A percentile compares a stretch with the other conserved stretches of the same genome.
Conservation (phyloP, 257 asterid genomes). For the Gynochthodes officinalis region DNA sequence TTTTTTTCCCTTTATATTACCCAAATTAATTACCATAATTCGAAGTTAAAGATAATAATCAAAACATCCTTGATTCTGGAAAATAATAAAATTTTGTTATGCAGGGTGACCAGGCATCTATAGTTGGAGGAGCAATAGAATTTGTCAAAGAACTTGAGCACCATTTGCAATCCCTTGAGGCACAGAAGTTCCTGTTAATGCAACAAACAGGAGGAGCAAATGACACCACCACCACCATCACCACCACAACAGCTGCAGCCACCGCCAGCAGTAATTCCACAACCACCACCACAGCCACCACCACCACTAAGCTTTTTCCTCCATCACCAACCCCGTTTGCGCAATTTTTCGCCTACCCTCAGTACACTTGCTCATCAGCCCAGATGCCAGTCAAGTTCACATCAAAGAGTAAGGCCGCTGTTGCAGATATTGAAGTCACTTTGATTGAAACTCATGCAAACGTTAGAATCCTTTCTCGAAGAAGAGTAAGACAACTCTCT, state of each 20-base stretch:
- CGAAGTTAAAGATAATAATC: neutral
- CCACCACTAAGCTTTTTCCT: neutral
- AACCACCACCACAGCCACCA: neutral
- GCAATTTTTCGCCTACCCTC: slow-evolving; percentile 76
- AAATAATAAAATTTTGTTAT: neutral
- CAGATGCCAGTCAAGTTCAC: slow-evolving; percentile 50
- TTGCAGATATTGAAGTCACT: slow-evolving; percentile 85
- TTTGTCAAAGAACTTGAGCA: slow-evolving; percentile 95
- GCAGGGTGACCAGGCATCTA: slow-evolving; percentile 96
- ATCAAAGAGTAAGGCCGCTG: slow-evolving; percentile 60
- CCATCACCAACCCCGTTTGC: slow-evolving; percentile 46
- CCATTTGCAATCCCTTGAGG: slow-evolving; percentile 79
- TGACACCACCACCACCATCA: slow-evolving; percentile 7
- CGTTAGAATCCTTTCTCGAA: slow-evolving; percentile 64
- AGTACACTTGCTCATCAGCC: slow-evolving; percentile 49
- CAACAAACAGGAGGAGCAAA: slow-evolving; percentile 21
- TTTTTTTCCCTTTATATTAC: too few species aligned
- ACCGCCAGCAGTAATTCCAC: neutral
- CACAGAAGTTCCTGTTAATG: slow-evolving; percentile 42
- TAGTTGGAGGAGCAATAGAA: slow-evolving; percentile 94
- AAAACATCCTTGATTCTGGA: neutral
- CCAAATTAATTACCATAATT: neutral
- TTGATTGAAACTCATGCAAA: slow-evolving; percentile 92
- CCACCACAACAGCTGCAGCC: neutral
- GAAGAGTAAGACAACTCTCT: slow-evolving; percentile 66